Evolutionary conservation across 1,284 basidiomycete genomes (phyloP).

Genomic region (Malassezia arunalokei): DNA sequence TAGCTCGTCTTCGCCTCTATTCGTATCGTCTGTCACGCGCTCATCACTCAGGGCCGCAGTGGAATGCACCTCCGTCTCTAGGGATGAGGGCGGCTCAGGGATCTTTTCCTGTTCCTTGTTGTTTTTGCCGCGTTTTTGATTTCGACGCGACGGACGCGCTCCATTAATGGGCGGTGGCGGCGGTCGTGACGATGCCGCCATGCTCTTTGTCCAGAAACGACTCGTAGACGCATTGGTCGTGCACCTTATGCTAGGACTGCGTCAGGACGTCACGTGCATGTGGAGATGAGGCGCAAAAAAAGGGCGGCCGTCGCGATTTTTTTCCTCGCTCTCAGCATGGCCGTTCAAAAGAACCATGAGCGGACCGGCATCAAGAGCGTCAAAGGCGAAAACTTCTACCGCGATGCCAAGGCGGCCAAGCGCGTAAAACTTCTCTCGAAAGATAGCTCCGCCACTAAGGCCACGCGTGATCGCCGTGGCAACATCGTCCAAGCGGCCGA

Average conservation of each 20-base stretch:
- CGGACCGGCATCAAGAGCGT: conserved; percentile 20
- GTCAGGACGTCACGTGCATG: neutral
- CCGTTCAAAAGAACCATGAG: conserved; percentile 19
- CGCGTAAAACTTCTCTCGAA: conserved; percentile 42
- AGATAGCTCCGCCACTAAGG: conserved; percentile 37
- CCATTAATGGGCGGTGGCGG: conserved; percentile 12
- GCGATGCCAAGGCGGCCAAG: conserved; percentile 44
- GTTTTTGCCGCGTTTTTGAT: neutral
- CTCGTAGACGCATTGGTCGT: too few species aligned
- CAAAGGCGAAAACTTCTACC: conserved; percentile 45
- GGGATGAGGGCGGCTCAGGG: neutral
- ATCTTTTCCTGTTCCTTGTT: neutral
- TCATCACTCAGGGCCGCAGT: neutral
- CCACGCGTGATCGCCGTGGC: conserved; percentile 40
- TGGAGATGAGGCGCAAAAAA: neutral
- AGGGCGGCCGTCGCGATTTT: neutral
- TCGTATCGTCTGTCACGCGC: too few species aligned
- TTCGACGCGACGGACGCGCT: conserved; percentile 1
- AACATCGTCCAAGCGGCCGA: conserved; percentile 40
- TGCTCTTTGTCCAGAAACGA: too few species aligned
- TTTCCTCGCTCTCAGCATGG: conserved; percentile 20
- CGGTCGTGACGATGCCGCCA: neutral
- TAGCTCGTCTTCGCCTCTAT: too few species aligned
- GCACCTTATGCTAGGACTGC: neutral
- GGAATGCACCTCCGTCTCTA: neutral